Percentiles rank a stretch among this genome's conserved stretches.
These are phyloP conservation scores for Phialophora verrucosa DNA, from an alignment of 2,329 filamentous ascomycete genomes.

Conservation along the genomic window DNA sequence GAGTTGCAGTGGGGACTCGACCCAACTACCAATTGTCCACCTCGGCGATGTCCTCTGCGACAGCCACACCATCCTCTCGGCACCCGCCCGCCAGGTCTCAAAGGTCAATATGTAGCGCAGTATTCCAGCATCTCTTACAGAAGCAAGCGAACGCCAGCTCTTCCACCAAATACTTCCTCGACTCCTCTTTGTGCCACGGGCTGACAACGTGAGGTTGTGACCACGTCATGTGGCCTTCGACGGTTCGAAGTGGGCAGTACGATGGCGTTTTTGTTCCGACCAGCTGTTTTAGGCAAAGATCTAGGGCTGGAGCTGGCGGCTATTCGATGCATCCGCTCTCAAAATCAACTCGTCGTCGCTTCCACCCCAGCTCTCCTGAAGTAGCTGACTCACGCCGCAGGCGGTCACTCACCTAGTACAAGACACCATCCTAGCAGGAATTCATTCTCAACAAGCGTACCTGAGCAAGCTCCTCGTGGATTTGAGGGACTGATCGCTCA, in stretches of 20 bases:
- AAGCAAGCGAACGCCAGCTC: not conserved
- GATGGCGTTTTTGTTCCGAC: not conserved
- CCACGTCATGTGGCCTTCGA: not conserved
- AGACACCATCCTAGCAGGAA: not conserved
- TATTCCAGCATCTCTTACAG: not conserved
- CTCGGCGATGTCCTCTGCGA: not conserved
- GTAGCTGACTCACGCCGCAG: constrained; percentile 17
- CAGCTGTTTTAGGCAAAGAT: not conserved
- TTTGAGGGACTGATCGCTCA: not conserved
- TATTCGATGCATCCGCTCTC: not conserved
- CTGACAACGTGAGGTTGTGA: not conserved
- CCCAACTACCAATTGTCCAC: not conserved
- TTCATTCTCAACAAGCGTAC: not conserved
- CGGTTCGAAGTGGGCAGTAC: not conserved
- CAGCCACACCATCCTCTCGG: not conserved
- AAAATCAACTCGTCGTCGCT: not conserved
- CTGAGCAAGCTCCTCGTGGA: not conserved
- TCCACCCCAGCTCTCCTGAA: not conserved
- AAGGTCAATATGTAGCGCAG: not conserved
- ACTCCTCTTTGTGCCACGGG: not conserved
- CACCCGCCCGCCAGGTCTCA: not conserved
- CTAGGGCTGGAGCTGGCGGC: not conserved
- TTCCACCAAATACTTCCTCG: not conserved
- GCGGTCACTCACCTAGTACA: not conserved
- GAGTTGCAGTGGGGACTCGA: not conserved